Evolutionary conservation across 208 protist genomes (phyloP).

Genomic region (Entamoeba moshkovskii): DNA sequence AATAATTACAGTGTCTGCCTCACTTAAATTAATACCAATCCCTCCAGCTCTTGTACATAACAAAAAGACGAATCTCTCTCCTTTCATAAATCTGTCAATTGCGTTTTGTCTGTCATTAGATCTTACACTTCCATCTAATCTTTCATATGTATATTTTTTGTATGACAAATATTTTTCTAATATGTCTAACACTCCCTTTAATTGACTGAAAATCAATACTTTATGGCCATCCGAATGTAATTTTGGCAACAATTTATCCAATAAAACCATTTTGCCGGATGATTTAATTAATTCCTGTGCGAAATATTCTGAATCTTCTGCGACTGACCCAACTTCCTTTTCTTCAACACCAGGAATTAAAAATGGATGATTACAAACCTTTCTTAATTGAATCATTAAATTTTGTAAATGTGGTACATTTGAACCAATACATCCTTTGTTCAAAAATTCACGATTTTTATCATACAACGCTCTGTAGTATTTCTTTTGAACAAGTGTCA

Average conservation of each 20-base stretch:
- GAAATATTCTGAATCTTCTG: background rate
- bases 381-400: constrained; percentile 66
- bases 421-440: constrained; percentile 15
- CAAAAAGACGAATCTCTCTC: constrained; percentile 35
- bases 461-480: constrained; percentile 54
- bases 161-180: constrained; percentile 21
- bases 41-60: constrained; percentile 55
- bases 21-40: constrained; percentile 54
- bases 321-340: background rate
- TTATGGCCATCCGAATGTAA: constrained; percentile 22
- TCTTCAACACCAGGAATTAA: constrained; percentile 10
- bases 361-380: constrained; percentile 73
- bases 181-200: constrained; percentile 28
- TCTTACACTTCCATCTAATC: constrained; percentile 24
- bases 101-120: constrained; percentile 7
- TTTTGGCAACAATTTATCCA: constrained; percentile 30
- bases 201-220: constrained; percentile 38
- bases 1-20: constrained; percentile 64
- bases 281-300: background rate
- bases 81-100: constrained; percentile 26
- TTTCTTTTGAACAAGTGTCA: constrained; percentile 40
- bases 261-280: constrained; percentile 35
- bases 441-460: constrained; percentile 42
- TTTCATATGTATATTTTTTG: constrained; percentile 14
- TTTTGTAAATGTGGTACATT: constrained; percentile 44